phyloP scores from a whole-genome alignment of 495 filamentous ascomycete species.

The Penicillium pulvis region DNA sequence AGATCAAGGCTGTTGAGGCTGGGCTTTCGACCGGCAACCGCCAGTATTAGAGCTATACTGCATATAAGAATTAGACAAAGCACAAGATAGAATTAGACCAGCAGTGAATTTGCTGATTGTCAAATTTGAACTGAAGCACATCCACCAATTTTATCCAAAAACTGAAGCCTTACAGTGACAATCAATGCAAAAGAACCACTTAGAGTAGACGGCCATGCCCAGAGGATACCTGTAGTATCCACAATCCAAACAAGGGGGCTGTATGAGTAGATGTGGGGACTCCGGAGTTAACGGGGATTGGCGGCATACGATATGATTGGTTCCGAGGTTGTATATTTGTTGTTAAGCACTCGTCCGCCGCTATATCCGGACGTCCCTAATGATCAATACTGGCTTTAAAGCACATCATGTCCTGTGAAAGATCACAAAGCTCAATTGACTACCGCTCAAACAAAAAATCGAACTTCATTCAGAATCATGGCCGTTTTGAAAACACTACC shows the following conservation, averaged over 20 bases:
- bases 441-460: not conserved
- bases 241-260: not conserved
- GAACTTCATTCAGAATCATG: slow-evolving; percentile 5
- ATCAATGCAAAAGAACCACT: no score
- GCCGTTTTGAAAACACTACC: slow-evolving; percentile 17
- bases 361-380: slow-evolving; percentile 6
- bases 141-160: not conserved
- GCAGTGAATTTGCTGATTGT: not conserved
- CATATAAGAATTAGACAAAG: not conserved
- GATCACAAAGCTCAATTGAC: not conserved
- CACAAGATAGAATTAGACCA: not conserved
- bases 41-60: slow-evolving; percentile 7
- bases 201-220: no score
- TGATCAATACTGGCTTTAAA: slow-evolving; percentile 3
- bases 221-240: not conserved
- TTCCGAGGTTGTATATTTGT: not conserved
- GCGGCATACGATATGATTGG: slow-evolving; percentile 15
- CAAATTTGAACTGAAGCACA: not conserved
- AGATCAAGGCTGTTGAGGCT: slow-evolving; percentile 69
- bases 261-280: not conserved
- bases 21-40: slow-evolving; percentile 33
- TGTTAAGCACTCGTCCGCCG: slow-evolving; percentile 10
- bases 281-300: slow-evolving; percentile 17
- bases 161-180: no score
- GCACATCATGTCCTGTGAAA: not conserved